A percentile compares a stretch with the other conserved stretches of the same genome.
Conservation (phyloP, 1,139 yeast genomes). For the Pichia inconspicua region DNA sequence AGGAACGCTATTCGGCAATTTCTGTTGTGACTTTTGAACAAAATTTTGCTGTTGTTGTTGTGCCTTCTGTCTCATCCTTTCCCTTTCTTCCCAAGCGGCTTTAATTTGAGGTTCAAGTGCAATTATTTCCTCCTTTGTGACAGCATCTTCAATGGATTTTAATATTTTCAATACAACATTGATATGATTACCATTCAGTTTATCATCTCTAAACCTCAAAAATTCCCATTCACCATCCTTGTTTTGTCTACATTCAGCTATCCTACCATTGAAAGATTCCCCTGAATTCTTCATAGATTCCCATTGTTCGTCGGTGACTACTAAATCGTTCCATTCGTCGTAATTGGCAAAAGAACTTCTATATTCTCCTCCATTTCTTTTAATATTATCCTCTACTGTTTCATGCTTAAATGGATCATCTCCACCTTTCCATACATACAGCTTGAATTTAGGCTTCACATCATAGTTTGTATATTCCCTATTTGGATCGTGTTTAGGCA, state of each 20-base stretch:
- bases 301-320: conserved; percentile 73
- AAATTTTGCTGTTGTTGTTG: conserved; percentile 17
- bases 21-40: conserved; percentile 4
- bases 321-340: conserved; percentile 58
- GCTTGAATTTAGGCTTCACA: conserved; percentile 56
- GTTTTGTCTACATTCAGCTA: conserved; percentile 67
- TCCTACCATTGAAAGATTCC: conserved; percentile 85
- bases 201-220: conserved; percentile 88
- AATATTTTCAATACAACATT: conserved; percentile 75
- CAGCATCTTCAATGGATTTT: conserved; percentile 81
- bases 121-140: conserved; percentile 65
- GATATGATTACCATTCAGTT: conserved; percentile 76
- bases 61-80: conserved; percentile 18
- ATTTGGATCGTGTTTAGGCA: conserved; percentile 62
- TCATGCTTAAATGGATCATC: conserved; percentile 22
- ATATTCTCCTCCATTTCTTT: conserved; percentile 26
- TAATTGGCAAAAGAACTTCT: conserved; percentile 35
- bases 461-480: conserved; percentile 78
- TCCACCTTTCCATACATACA: conserved; percentile 77
- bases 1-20: neutral
- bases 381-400: conserved; percentile 22
- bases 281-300: conserved; percentile 55
- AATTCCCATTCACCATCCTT: conserved; percentile 68
- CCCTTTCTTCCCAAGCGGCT: conserved; percentile 42
- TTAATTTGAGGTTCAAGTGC: conserved; percentile 40